Base-by-base conservation (phyloP, 495 filamentous ascomycete genomes). In the Penicillium antarcticum region DNA sequence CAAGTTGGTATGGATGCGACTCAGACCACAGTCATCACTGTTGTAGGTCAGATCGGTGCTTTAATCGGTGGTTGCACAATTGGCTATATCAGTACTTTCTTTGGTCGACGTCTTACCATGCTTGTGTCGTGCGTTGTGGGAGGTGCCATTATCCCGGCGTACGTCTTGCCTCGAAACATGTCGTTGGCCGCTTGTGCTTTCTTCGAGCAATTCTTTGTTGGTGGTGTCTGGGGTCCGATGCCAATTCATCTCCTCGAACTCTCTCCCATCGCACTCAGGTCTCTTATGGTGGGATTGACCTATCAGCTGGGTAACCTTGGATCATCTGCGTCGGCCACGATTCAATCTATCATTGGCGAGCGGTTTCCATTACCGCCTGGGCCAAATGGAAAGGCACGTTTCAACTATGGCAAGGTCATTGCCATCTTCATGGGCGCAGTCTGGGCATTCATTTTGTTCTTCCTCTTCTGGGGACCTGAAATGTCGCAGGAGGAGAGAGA, bases 241-340 rank as follows among this genome's bases (percentile, higher is more conserved):
- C 59, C 62, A 7, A 67, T 72, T 24, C 59, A 73, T 52, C 47
- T 73, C 1, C 46, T 73, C 10, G 70, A 70, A 45, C 45, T 74
- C 4, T 62, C 60, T 1, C 67, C 71, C 2, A 53, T 47, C 4
- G 54, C 53, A 6, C 43, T 74, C 10, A 68, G 71, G 24, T 53
- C 63, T 1, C 49, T 73, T 7, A 52, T 68, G 36, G 61, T 70
- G 5, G 67, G 70, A 12, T 19, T 70, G 32, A 68, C 60, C 12
- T 73, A 71, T 41, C 66, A 74, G 53, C 61, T 72, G 16, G 71
- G 68, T 17, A 71, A 71, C 35, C 55, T 71, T 11, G 66, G 59
- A 5, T 68, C 71, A 3, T 65, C 63, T 0, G 66, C 69, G 7
- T 62, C 69, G 3, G 62, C 66, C 0, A 74, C 71, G 1, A 75